Evolutionary conservation across 1,284 basidiomycete genomes (phyloP), one percentile per base, ranked within the genome.

Genomic region (Crucibulum cyathiforme): DNA sequence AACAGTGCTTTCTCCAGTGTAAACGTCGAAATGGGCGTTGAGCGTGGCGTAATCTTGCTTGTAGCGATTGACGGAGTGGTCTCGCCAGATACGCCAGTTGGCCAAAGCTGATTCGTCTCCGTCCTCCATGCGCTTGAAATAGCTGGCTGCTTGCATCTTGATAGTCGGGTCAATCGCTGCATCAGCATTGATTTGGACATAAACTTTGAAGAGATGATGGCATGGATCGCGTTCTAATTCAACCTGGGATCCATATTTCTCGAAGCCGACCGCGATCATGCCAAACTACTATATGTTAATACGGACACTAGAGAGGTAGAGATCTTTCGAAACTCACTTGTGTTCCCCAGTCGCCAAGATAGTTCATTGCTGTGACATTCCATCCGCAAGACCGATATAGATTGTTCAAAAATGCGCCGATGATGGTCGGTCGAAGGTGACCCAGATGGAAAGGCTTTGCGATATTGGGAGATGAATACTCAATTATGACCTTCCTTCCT

Each of bases 371-470:
- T 45, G 87, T 78, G 31, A 96, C 95, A 34, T 94, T 85, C 94
- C 94, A 98, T 9, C 96, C 95, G 68, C 90, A 91, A 8, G 93
- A 86, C 71, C 91, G 90, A 81, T 97, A 95, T 56, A 98, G 71
- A 77, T 98, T 98, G 46, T 86, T 81, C 51, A 97, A 77, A 80
- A 96, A 96, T 0, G 94, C 90, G 37, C 96, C 96, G 70, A 98
- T 97, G 76, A 98, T 98, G 35, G 96, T 98, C 62, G 92, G 94
- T 55, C 96, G 88, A 60, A 98, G 80, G 75, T 98, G 96, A 15
- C 96, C 96, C 58, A 96, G 95, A 71, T 98, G 96, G 86, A 98
- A 98, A 8, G 93, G 92, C 75, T 98, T 98, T 46, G 96, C 96
- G 71, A 98, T 98, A 74, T 98, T 98, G n/a, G 95, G 95, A 8